Conservation (phyloP, 495 filamentous ascomycete species). For the Neurospora sp. region DNA sequence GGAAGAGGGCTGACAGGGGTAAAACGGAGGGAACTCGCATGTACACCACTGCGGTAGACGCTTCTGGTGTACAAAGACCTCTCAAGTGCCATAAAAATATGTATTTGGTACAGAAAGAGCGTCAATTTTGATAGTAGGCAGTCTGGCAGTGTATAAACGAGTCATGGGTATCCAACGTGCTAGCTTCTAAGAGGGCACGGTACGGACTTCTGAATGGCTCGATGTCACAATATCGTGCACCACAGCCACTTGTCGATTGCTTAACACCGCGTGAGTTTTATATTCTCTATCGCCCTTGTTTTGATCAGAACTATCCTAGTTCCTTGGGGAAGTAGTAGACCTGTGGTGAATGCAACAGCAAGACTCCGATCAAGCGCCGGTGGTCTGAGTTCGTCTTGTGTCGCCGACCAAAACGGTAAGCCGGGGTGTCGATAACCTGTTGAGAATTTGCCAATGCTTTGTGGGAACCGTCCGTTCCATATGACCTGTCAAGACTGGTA, state of each 20-base stretch:
- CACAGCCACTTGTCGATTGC: neutral
- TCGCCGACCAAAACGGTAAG: neutral
- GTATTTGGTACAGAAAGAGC: neutral
- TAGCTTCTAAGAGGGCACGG: neutral
- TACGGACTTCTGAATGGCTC: neutral
- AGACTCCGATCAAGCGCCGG: neutral
- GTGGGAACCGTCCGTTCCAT: neutral
- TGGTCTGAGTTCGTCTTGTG: neutral
- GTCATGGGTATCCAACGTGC: neutral
- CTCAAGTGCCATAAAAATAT: neutral
- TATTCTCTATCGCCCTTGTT: neutral
- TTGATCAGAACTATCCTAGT: neutral
- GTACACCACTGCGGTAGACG: neutral
- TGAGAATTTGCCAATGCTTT: neutral
- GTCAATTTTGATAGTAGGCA: neutral
- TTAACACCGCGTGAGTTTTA: neutral
- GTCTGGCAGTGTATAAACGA: neutral
- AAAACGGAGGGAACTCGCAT: neutral
- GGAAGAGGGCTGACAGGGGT: neutral
- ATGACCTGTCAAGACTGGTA: neutral
- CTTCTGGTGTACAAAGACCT: neutral
- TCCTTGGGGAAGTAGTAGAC: neutral
- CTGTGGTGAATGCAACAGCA: neutral
- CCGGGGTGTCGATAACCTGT: neutral
- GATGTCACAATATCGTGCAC: neutral